Conservation (phyloP, 768 basidiomycete genomes). For the Sporobolomyces phaffii region DNA sequence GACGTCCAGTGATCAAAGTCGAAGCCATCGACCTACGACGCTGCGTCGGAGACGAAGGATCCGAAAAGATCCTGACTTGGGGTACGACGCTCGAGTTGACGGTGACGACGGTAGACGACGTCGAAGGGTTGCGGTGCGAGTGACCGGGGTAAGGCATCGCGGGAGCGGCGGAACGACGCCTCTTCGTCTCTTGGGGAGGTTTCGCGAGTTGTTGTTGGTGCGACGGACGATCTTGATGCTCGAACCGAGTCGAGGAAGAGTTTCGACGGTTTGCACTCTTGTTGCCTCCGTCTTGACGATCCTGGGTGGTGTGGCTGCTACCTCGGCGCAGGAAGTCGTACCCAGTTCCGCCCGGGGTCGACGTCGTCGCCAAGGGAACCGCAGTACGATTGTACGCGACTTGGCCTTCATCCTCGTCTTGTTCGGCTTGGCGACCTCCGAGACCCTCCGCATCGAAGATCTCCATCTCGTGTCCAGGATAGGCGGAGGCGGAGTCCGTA, state of each 20-base stretch:
- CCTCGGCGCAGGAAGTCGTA: conserved; percentile 1
- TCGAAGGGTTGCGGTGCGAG: conserved; percentile 2
- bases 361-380: neutral
- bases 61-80: conserved; percentile 5
- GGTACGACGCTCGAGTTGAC: conserved; percentile 7
- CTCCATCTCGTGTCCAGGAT: neutral
- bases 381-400: neutral
- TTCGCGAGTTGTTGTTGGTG: too few species aligned
- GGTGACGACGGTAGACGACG: neutral
- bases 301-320: neutral
- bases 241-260: neutral
- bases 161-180: conserved; percentile 25
- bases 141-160: conserved; percentile 8
- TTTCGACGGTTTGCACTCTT: neutral
- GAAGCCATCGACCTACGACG: neutral
- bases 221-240: neutral
- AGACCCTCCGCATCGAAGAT: neutral
- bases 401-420: too few species aligned
- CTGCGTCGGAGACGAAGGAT: neutral
- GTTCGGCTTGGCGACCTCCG: neutral
- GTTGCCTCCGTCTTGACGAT: neutral
- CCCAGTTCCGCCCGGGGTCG: neutral
- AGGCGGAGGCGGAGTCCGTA: neutral
- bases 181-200: neutral
- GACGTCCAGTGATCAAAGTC: neutral